A percentile compares a stretch with the other conserved stretches of the same genome.
Conservation (phyloP, 306 rosid species). For the Trichosanthes truncata region DNA sequence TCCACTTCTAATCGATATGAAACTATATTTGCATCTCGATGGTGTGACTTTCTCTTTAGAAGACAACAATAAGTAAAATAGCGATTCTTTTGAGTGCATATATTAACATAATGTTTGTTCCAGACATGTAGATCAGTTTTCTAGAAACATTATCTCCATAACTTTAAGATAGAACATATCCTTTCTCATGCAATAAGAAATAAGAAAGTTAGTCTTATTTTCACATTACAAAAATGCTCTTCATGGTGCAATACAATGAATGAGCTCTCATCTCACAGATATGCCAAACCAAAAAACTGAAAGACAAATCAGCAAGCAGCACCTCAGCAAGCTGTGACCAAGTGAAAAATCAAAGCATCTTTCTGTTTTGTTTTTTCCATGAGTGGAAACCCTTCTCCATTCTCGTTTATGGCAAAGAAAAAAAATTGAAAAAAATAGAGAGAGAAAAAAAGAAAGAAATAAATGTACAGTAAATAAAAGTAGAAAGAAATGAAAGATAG, state of each 20-base stretch:
- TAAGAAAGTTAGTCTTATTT: background rate
- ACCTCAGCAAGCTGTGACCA: background rate
- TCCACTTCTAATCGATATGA: background rate
- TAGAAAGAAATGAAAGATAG: conserved; percentile 1
- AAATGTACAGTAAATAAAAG: conserved; percentile 1
- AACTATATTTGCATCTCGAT: background rate
- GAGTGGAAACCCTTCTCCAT: background rate
- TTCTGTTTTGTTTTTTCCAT: background rate
- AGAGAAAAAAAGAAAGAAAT: background rate
- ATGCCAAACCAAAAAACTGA: background rate
- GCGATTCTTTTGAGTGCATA: background rate
- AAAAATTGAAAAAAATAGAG: background rate
- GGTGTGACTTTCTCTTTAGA: background rate
- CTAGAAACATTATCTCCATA: background rate
- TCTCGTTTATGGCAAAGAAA: background rate
- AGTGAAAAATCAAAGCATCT: background rate
- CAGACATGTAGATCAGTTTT: background rate
- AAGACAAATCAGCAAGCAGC: background rate
- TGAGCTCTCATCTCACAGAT: background rate
- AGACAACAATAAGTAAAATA: background rate
- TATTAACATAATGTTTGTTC: background rate
- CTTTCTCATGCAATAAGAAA: background rate
- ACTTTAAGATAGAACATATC: background rate
- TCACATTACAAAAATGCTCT: background rate
- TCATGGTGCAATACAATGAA: background rate